Conservation (phyloP, 2,329 filamentous ascomycete species). For the Colletotrichum eleusines region DNA sequence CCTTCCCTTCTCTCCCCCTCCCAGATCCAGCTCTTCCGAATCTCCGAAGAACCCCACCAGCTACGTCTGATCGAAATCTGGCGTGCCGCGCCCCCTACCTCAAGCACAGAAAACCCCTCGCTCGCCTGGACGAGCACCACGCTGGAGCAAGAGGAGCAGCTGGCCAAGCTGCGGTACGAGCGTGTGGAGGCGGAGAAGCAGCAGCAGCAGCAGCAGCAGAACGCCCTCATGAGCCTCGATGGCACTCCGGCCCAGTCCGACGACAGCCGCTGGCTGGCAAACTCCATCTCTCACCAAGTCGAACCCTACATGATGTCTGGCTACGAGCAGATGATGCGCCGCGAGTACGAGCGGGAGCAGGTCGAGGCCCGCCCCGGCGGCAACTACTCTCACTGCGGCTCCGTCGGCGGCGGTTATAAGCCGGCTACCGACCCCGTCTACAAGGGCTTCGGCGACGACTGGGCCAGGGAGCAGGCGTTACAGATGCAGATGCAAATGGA, state of each 20-base stretch:
- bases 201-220: constrained; percentile 49
- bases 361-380: constrained; percentile 53
- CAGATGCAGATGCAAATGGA: constrained; percentile 71
- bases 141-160: constrained; percentile 68
- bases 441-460: constrained; percentile 52
- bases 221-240: constrained; percentile 65
- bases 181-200: constrained; percentile 54
- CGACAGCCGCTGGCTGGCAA: constrained; percentile 65
- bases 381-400: constrained; percentile 59
- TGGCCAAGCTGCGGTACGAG: constrained; percentile 73
- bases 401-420: constrained; percentile 49
- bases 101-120: constrained; percentile 64
- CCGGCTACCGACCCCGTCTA: constrained; percentile 78
- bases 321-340: constrained; percentile 77
- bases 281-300: constrained; percentile 58
- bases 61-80: constrained; percentile 84
- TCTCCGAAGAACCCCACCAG: constrained; percentile 79
- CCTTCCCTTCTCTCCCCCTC: constrained; percentile 75
- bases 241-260: constrained; percentile 64
- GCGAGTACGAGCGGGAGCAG: constrained; percentile 66
- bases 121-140: constrained; percentile 66
- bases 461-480: constrained; percentile 56
- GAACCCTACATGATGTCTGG: constrained; percentile 90
- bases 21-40: constrained; percentile 83
- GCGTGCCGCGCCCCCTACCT: constrained; percentile 81